Evolutionary conservation across 306 rosid genomes (phyloP).

Genomic region (Trifolium repens): DNA sequence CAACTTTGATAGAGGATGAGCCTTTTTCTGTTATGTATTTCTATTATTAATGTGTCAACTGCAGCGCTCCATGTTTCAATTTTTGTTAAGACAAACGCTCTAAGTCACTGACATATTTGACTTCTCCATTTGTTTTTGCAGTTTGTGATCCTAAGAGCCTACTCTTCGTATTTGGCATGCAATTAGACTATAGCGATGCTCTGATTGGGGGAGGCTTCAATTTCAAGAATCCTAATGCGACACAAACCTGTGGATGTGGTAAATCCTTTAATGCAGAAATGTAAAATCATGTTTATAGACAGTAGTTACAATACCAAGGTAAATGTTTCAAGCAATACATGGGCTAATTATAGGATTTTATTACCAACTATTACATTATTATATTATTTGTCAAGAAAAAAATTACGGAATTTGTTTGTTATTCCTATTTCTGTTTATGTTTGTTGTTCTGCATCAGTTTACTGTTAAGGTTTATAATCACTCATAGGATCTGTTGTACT

Average conservation of each 20-base stretch:
- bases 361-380: slow-evolving; percentile 23
- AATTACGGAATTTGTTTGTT: slow-evolving; percentile 7
- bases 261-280: slow-evolving; percentile 92
- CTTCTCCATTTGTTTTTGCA: slow-evolving; percentile 47
- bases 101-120: neutral
- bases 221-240: slow-evolving; percentile 94
- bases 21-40: neutral
- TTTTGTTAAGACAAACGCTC: neutral
- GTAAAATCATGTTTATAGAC: slow-evolving; percentile 56
- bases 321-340: slow-evolving; percentile 36
- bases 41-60: neutral
- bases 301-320: slow-evolving; percentile 29
- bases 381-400: slow-evolving; percentile 9
- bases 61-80: slow-evolving; percentile 4
- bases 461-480: neutral
- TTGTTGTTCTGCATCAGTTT: slow-evolving; percentile 9
- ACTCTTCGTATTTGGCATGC: slow-evolving; percentile 91
- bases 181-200: slow-evolving; percentile 94
- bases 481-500: neutral
- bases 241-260: slow-evolving; percentile 98
- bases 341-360: slow-evolving; percentile 20
- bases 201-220: slow-evolving; percentile 97
- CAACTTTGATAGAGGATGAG: slow-evolving; percentile 5
- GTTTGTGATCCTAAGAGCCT: slow-evolving; percentile 98
- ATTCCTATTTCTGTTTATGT: slow-evolving; percentile 14